Evolutionary conservation across 2,329 filamentous ascomycete genomes (phyloP).

Genomic region (Amauroascus verrucosus): DNA sequence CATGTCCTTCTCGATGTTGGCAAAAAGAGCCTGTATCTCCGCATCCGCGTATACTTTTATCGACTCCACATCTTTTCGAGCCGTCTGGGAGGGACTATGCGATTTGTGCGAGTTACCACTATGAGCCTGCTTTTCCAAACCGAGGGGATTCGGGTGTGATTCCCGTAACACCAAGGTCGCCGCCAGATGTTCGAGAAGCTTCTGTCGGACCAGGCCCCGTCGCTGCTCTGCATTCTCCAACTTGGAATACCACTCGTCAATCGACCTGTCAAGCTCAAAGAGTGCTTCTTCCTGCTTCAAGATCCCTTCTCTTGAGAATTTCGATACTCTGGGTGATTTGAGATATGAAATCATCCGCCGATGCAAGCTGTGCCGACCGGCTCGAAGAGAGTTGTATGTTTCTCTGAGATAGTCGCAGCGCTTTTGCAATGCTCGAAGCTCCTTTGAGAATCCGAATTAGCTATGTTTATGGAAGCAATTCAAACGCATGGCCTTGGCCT

Average conservation of each 20-base stretch:
- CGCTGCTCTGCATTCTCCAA: slow-evolving; percentile 72
- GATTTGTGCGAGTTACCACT: not conserved
- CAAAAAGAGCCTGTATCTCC: slow-evolving; percentile 56
- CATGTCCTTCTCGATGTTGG: slow-evolving; percentile 56
- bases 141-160: slow-evolving; percentile 50
- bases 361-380: slow-evolving; percentile 67
- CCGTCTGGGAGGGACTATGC: not conserved
- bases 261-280: slow-evolving; percentile 63
- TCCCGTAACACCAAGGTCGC: slow-evolving; percentile 51
- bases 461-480: not conserved
- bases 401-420: slow-evolving; percentile 67
- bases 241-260: slow-evolving; percentile 71
- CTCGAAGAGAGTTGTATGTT: slow-evolving; percentile 63
- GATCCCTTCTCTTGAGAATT: slow-evolving; percentile 64
- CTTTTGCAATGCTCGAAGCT: slow-evolving; percentile 66
- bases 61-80: slow-evolving; percentile 47
- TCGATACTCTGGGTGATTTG: slow-evolving; percentile 57
- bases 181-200: slow-evolving; percentile 70
- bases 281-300: slow-evolving; percentile 72
- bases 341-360: slow-evolving; percentile 67
- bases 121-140: slow-evolving; percentile 22
- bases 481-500: not conserved
- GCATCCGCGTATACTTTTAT: slow-evolving; percentile 59
- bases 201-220: slow-evolving; percentile 63
- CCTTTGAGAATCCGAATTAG: slow-evolving; percentile 36